Base-by-base conservation (phyloP, 768 basidiomycete species). In the Pulveroboletus sp. region DNA sequence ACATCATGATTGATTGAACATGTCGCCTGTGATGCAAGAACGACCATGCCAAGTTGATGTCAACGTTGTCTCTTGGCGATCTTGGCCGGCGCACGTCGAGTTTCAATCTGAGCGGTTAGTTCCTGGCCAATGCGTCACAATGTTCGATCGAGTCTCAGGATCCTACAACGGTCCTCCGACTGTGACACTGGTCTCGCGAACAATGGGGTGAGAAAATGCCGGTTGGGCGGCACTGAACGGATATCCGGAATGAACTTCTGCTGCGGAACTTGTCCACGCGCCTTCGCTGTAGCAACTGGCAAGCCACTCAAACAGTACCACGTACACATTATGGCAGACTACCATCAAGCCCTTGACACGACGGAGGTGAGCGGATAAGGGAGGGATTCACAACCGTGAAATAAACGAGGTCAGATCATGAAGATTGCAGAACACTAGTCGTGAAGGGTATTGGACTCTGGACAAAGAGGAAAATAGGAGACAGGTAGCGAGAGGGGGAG, bases 371-470 rank as follows among this genome's bases (percentile, higher is more conserved):
- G 36, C 20, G 24, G 56, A 34, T 19, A 40, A 20, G 40, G 24
- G 49, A 46, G 23, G 19, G 39, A 42, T 52, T 54, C 62, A 55
- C 49, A 50, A 16, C 32, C 55, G 51, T 52, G 53, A 55, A 54
- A 51, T 49, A 57, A 59, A 55, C 54, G 56, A 49, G 40, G 56
- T 68, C 65, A 69, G 66, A 66, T 69, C 68, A 59, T 68, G 66
- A 62, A 66, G 63, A 68, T 69, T 68, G 64, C 62, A 58, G 61
- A 69, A 67, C 55, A 63, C 68, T 52, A 57, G 68, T 60, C 65
- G 66, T 68, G 63, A 69, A 69, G 66, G 66, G 66, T 68, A 68
- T 68, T 6, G 66, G 35, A 68, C 59, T 58, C 61, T 65, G 56
- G 53, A 57, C 42, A 47, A 50, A 53, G 52, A 53, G 55, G 43